Conservation (phyloP, 2,329 filamentous ascomycete genomes). For the Calonectria pseudoturangicola region DNA sequence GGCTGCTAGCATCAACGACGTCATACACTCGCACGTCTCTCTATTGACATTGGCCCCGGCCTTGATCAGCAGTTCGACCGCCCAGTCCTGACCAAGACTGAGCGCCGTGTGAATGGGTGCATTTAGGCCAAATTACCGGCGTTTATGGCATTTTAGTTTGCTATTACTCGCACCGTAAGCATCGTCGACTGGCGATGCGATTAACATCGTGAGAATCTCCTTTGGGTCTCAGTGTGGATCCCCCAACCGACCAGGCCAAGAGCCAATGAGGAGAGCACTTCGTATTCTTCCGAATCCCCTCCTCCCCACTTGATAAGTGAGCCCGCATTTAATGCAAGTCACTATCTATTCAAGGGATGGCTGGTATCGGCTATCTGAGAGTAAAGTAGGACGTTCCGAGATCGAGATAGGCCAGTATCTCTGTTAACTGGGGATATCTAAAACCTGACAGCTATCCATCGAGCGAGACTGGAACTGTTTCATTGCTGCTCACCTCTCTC, state of each 20-base stretch:
- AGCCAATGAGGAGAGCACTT: constrained; percentile 3
- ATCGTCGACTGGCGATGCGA: no score
- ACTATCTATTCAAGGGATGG: background rate
- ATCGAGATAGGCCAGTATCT: background rate
- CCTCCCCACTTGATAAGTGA: background rate
- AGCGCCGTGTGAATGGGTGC: no score
- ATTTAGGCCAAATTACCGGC: no score
- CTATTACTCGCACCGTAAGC: no score
- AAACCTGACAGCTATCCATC: background rate
- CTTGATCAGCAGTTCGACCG: no score
- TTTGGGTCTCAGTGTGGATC: background rate
- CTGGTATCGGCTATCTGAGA: background rate
- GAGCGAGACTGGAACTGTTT: background rate
- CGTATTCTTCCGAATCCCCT: constrained; percentile 19
- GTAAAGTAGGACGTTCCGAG: background rate
- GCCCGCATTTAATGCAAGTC: background rate
- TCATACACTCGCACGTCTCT: no score
- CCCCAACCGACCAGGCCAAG: background rate
- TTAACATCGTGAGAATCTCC: no score
- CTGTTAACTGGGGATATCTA: no score
- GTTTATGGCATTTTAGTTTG: no score
- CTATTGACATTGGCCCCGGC: no score
- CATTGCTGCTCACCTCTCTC: background rate
- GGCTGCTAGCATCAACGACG: no score
- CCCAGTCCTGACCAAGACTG: no score